Evolutionary conservation across 345 rosid genomes (phyloP), one percentile per base, ranked within the genome.

Genomic region (Linum lewisii): DNA sequence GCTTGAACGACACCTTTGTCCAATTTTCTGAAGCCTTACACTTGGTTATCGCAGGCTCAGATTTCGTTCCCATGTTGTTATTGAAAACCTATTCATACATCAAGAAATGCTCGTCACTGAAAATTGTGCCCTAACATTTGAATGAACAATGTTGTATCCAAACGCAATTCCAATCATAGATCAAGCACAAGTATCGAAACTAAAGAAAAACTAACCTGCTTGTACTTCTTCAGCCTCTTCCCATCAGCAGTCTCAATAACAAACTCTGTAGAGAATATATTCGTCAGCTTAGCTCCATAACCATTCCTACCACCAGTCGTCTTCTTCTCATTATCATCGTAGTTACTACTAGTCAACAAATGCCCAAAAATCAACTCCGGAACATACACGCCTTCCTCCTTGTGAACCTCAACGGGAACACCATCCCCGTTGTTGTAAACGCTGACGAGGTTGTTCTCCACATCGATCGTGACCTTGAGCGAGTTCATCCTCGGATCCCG

Each of bases 291-390:
- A 2, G 99, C 97, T 7, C 99, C 99, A 21, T 84, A 90, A 0
- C 97, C 97, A 13, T 94, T 94, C 60, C 99, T 79, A 5, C 97
- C 99, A 16, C 99, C 97, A 4, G 99, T 94, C 0, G 99, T 94
- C 81, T 94, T 94, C 83, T 85, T 94, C 59, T 37, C 75, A 2
- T 76, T 69, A 60, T 94, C 99, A 24, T 94, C 85, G 15, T 90
- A 90, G 58, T 94, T 90, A 54, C 97, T 90, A 50, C 97, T 90
- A 0, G 97, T 94, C 67, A 94, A 70, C 73, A 94, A 67, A 63
- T 94, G 96, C 7, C 99, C 97, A 24, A 94, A 94, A 2, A 90
- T 94, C 84, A 90, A 64, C 75, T 94, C 96, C 2, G 99, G 97
- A 18, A 90, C 97, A 42, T 94, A 81, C 2, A 94, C 85, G 0